Evolutionary conservation across 768 basidiomycete species (phyloP).

Genomic region (Phaeotremella fagi): DNA sequence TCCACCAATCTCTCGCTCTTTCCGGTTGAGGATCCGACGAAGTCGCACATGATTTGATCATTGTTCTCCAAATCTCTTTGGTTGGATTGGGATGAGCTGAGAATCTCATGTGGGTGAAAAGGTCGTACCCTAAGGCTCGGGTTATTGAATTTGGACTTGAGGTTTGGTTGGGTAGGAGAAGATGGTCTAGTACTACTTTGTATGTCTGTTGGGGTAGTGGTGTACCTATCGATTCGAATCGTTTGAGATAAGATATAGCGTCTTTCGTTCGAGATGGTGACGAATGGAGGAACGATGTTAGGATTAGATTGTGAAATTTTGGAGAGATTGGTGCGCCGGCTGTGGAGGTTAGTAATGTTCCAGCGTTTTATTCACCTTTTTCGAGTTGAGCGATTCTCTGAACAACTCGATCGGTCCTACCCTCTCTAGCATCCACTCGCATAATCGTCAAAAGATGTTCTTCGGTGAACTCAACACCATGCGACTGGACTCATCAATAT

Average conservation of each 20-base stretch:
- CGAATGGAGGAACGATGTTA: constrained; percentile 54
- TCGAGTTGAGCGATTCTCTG: constrained; percentile 50
- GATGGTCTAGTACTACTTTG: constrained; percentile 57
- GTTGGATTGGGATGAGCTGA: constrained; percentile 82
- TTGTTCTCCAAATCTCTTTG: constrained; percentile 65
- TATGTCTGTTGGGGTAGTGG: constrained; percentile 73
- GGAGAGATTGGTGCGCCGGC: neutral
- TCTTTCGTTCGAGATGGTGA: constrained; percentile 54
- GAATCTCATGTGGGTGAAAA: constrained; percentile 94
- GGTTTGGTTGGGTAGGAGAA: constrained; percentile 53
- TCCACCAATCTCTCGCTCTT: constrained; percentile 85
- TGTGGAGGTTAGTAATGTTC: constrained; percentile 3
- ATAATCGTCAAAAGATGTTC: constrained; percentile 55
- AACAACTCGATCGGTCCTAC: constrained; percentile 52
- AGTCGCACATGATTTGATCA: constrained; percentile 79
- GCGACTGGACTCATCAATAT: constrained; percentile 51
- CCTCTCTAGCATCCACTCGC: constrained; percentile 52
- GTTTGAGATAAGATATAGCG: constrained; percentile 65
- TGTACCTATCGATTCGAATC: constrained; percentile 62
- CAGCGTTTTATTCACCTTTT: too few species aligned
- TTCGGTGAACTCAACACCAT: constrained; percentile 48
- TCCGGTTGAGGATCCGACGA: constrained; percentile 66
- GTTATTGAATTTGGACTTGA: constrained; percentile 43
- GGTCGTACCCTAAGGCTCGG: constrained; percentile 79
- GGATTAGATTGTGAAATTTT: constrained; percentile 49